Evolutionary conservation across 1,284 basidiomycete species (phyloP), one percentile per base, ranked within the genome.

Genomic region (Coniophora puteana): DNA sequence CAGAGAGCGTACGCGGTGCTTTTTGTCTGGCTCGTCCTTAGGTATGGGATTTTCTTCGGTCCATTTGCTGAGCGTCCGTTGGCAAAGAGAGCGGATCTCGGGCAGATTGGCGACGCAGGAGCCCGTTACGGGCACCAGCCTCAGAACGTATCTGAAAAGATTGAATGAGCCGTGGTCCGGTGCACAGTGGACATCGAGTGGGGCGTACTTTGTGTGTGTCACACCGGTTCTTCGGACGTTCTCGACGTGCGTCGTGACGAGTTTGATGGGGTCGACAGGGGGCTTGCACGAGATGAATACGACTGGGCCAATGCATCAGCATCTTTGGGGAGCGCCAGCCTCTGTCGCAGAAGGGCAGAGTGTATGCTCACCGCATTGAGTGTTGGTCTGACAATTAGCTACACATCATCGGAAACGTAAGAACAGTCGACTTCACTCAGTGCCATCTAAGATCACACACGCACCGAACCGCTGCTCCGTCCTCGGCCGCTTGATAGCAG

Each of bases 341-440:
- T n/a, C n/a, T n/a, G n/a, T n/a, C 14, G 27, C 36, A 36, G n/a
- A 40, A 24, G 21, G 38, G 17, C 37, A 23, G 10, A 30, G n/a
- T 27, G 30, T 16, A 40, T 27, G 32, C 64, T 29, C 59, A 89
- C 88, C 77, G 43, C 88, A 91, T 30, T 80, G 74, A 0, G 85
- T 89, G 52, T 85, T 80, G 0, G 86, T 89, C 50, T 78, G 74
- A 49, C 81, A 86, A 52, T 79, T 89, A 4, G 66, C 87, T 90
- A 25, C 21, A 13, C 40, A 20, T 39, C 20, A 20, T 20, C 12
- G 27, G 45, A 25, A 11, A 13, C 14, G 30, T 5, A 18, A 14
- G 2, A 16, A 21, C 29, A 33, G 5, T 1, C 4, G 11, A 24
- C 16, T 4, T 13, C 14, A 37, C 2, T 14, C 12, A 43, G 13